Conservation (phyloP, 2,329 filamentous ascomycete species). For the Hypoxylon sp. region DNA sequence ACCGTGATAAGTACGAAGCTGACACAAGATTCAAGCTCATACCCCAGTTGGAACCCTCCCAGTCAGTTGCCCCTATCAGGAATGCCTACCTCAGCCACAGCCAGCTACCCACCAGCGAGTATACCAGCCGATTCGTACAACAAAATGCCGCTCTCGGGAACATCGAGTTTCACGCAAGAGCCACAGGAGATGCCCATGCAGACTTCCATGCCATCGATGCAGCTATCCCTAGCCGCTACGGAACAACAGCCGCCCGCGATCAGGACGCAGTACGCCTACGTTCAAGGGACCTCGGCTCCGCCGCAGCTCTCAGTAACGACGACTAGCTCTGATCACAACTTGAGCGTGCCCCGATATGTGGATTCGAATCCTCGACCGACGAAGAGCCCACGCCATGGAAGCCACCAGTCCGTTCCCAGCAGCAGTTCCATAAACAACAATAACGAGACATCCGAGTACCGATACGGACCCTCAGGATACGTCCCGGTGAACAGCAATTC, state of each 20-base stretch:
- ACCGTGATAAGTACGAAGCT: constrained; percentile 32
- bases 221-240: constrained; percentile 58
- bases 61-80: constrained; percentile 57
- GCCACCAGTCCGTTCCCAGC: constrained; percentile 63
- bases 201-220: constrained; percentile 63
- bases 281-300: constrained; percentile 59
- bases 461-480: constrained; percentile 60
- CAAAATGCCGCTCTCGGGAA: constrained; percentile 61
- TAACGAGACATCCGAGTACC: constrained; percentile 63
- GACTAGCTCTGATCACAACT: constrained; percentile 55
- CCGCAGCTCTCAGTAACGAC: constrained; percentile 58
- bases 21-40: constrained; percentile 57
- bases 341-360: constrained; percentile 66
- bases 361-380: constrained; percentile 63
- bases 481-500: constrained; percentile 47
- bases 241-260: constrained; percentile 56
- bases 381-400: constrained; percentile 64
- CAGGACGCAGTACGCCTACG: constrained; percentile 65
- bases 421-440: constrained; percentile 57
- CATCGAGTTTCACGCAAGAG: constrained; percentile 58
- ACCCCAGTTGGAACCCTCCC: constrained; percentile 63
- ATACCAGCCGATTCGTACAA: constrained; percentile 62
- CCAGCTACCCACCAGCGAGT: constrained; percentile 59
- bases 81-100: constrained; percentile 56
- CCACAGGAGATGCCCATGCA: constrained; percentile 63